Conservation (phyloP, 192 early-diverging fungal genomes). For the Kickxella alabastrina region DNA sequence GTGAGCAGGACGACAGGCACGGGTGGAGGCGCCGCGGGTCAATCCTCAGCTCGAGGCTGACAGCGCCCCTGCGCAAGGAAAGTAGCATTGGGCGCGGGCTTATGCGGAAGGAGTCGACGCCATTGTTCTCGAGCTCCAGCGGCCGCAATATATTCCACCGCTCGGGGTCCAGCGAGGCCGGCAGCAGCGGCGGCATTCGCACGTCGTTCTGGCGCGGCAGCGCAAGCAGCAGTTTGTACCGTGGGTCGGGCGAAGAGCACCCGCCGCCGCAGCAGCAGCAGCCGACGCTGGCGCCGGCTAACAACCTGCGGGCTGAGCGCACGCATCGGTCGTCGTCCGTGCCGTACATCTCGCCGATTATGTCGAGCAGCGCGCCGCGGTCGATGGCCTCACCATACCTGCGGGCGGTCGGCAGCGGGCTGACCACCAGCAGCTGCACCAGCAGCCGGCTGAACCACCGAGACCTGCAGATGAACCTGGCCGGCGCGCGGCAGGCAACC, state of each 20-base stretch:
- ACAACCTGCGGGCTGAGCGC: conserved; percentile 16
- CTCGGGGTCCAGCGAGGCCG: conserved; percentile 15
- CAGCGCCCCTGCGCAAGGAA: conserved; percentile 28
- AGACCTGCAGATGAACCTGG: conserved; percentile 11
- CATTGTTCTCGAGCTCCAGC: conserved; percentile 15
- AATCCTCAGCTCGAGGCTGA: conserved; percentile 33
- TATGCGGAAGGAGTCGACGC: conserved; percentile 37
- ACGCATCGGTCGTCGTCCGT: conserved; percentile 50
- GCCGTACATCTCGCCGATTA: conserved; percentile 36
- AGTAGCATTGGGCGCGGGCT: conserved; percentile 17
- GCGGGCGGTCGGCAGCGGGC: conserved; percentile 37
- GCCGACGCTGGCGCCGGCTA: not conserved
- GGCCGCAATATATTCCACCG: conserved; percentile 15
- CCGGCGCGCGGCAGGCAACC: conserved; percentile 13
- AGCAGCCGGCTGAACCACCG: conserved; percentile 14
- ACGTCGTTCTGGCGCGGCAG: conserved; percentile 39
- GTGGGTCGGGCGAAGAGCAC: not conserved
- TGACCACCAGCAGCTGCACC: conserved; percentile 6
- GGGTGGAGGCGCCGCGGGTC: conserved; percentile 51
- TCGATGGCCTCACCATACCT: conserved; percentile 37
- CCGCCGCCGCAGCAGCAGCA: conserved; percentile 2
- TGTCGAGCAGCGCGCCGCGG: conserved; percentile 5
- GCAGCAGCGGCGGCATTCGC: conserved; percentile 3
- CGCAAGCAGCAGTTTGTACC: conserved; percentile 13
- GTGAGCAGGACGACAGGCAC: conserved; percentile 13